Percentiles rank a stretch among this genome's conserved stretches.
Evolutionary conservation across 345 rosid species (phyloP).

Genomic region (Brassica cretica): DNA sequence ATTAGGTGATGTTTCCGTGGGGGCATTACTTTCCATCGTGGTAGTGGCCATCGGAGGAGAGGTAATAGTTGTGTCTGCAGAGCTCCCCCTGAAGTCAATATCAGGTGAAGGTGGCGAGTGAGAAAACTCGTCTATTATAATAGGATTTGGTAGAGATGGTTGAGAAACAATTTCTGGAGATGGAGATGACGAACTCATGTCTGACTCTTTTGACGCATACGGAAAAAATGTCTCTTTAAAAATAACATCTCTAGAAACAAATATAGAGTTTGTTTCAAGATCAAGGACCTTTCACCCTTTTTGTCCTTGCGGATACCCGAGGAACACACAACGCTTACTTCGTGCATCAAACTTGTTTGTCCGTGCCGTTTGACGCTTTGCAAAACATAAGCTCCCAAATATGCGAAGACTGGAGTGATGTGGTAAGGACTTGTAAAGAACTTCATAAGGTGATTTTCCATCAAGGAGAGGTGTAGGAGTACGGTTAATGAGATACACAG

Average conservation of each 20-base stretch:
- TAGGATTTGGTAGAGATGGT: background rate
- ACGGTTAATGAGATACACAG: too few species aligned
- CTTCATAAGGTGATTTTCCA: background rate
- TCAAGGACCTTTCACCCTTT: background rate
- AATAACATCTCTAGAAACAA: background rate
- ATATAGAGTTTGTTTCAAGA: background rate
- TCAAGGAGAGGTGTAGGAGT: background rate
- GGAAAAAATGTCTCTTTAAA: background rate
- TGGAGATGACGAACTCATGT: background rate
- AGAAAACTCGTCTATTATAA: too few species aligned
- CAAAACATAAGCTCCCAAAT: background rate
- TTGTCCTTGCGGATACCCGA: background rate
- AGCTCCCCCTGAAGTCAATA: too few species aligned
- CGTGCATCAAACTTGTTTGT: background rate
- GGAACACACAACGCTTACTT: background rate
- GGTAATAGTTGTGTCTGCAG: too few species aligned
- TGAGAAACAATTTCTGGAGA: background rate
- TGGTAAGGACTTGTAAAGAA: background rate
- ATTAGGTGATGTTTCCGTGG: too few species aligned
- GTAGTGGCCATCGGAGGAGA: background rate
- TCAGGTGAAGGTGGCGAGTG: too few species aligned
- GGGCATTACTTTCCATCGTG: background rate
- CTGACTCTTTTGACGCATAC: background rate
- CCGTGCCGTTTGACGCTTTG: background rate
- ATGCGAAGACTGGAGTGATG: background rate